phyloP scores from a whole-genome alignment of 2,329 filamentous ascomycete species.

The Penicillium griseofulvum region DNA sequence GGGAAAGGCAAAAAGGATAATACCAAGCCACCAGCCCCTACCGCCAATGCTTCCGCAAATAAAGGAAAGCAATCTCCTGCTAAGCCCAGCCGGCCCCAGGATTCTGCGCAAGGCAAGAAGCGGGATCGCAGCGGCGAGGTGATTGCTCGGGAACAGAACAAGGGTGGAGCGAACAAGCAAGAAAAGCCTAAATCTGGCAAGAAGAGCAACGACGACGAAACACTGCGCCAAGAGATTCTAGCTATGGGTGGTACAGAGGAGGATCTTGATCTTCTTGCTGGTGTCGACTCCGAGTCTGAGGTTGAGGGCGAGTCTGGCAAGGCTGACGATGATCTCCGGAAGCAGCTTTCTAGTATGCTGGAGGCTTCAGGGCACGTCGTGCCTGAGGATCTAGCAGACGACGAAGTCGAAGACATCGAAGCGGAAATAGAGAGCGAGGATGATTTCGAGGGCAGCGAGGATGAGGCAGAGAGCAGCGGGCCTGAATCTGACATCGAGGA shows the following conservation, averaged over 20 bases:
- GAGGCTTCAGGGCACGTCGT: conserved; percentile 38
- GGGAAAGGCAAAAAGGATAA: conserved; percentile 33
- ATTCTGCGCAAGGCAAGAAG: conserved; percentile 42
- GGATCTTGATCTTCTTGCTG: conserved; percentile 47
- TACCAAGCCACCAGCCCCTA: conserved; percentile 23
- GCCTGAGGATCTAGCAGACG: conserved; percentile 32
- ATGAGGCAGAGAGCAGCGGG: conserved; percentile 23
- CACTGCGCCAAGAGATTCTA: conserved; percentile 45
- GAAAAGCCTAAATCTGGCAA: conserved; percentile 12
- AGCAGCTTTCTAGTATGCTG: conserved; percentile 38
- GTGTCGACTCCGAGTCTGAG: conserved; percentile 47
- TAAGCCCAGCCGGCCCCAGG: conserved; percentile 25
- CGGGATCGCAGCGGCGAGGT: conserved; percentile 47
- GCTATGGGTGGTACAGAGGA: conserved; percentile 51
- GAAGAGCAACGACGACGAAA: conserved; percentile 27
- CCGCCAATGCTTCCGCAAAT: conserved; percentile 22
- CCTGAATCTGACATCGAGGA: conserved; percentile 32
- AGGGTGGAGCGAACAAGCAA: conserved; percentile 22
- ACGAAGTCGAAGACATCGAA: conserved; percentile 30
- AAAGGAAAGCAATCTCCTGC: conserved; percentile 24
- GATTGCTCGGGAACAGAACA: conserved; percentile 38
- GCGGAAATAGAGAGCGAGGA: conserved; percentile 37
- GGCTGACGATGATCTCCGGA: conserved; percentile 40
- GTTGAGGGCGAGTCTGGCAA: conserved; percentile 37
- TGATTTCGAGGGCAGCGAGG: conserved; percentile 29